Evolutionary conservation across 352 stramenopile species (phyloP), one percentile per base, ranked within the genome.

Genomic region (Phytophthora quininea): DNA sequence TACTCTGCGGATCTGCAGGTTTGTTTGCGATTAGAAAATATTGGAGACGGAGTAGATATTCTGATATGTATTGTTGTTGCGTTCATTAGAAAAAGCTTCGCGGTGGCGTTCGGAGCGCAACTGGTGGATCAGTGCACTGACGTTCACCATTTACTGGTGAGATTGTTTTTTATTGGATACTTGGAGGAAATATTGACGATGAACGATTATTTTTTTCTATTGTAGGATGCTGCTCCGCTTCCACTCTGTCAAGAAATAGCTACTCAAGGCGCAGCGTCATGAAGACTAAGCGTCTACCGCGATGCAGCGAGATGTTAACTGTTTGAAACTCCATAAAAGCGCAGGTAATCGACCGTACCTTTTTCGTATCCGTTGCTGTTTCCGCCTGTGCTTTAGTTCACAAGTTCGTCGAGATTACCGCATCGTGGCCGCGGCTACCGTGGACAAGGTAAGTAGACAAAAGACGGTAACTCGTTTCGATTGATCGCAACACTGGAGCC

Each of bases 111-210:
- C 76, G 8, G 86, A 94, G 70, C 69, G 86, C 50, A 94, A 94
- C 70, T 94, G 84, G 84, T 94, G 86, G 86, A 94, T 94, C 71
- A 92, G 84, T 54, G 84, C 86, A 30, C 82, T 94, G 58, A 90
- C 82, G 92, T 94, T 59, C 92, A 94, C 71, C 92, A 84, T 83
- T 91, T 30, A 46, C 46, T 42, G 29, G 37, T 10, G 7, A 4
- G 7, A 19, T 40, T 40, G 35, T 3, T 5, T 14, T 11, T 6
- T 4, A 8, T 5, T 29, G 29, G 31, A 29, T 58, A 5, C 31
- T 12, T 4, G 15, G 12, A 38, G 30, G 14, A 29, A 19, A 30
- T 7, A 46, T 15, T 62, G 11, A 55, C 57, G 2, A 5, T 49
- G 14, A 4, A 10, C 5, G 35, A 40, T 40, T 65, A 8, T 9